A percentile compares a stretch with the other conserved stretches of the same genome.
These are phyloP conservation scores for Epithele typhae DNA, from an alignment of 768 basidiomycete species.

Conservation along the genomic window DNA sequence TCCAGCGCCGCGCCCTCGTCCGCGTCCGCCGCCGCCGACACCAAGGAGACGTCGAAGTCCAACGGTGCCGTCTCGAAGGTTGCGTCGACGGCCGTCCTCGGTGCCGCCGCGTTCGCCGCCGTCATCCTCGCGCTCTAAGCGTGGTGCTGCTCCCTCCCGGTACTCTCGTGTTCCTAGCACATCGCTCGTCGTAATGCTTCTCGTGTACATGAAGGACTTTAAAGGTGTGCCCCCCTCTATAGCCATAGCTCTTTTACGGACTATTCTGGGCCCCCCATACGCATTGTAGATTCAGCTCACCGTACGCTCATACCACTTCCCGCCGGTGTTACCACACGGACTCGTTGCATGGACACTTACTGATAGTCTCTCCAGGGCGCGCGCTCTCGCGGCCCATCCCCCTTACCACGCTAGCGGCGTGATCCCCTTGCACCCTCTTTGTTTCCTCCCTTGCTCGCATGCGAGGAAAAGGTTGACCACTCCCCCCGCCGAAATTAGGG, in stretches of 20 bases:
- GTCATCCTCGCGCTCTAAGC: conserved; percentile 29
- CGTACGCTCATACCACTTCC: conserved; percentile 13
- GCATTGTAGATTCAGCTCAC: conserved; percentile 13
- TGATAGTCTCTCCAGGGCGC: conserved; percentile 2
- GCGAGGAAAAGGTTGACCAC: conserved; percentile 27
- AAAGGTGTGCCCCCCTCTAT: conserved; percentile 8
- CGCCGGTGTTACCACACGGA: conserved; percentile 10
- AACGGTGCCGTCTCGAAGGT: conserved; percentile 46
- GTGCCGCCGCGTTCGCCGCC: conserved; percentile 46
- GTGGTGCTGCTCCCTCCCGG: background rate
- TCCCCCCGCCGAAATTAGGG: conserved; percentile 17
- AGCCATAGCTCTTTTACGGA: conserved; percentile 15
- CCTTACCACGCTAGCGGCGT: conserved; percentile 10
- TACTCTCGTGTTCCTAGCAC: background rate
- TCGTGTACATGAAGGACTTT: conserved; percentile 10
- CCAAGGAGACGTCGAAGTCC: conserved; percentile 18
- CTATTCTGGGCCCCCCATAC: conserved; percentile 7
- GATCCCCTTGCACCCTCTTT: conserved; percentile 9
- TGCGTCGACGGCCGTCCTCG: conserved; percentile 47
- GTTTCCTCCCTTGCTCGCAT: conserved; percentile 23
- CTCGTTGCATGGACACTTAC: conserved; percentile 10
- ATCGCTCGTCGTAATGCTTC: background rate
- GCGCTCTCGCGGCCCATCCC: background rate
- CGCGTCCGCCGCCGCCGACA: conserved; percentile 8
- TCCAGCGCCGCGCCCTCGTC: conserved; percentile 23